Conservation (phyloP, 2,329 filamentous ascomycete genomes). For the Xylariaceae sp. region DNA sequence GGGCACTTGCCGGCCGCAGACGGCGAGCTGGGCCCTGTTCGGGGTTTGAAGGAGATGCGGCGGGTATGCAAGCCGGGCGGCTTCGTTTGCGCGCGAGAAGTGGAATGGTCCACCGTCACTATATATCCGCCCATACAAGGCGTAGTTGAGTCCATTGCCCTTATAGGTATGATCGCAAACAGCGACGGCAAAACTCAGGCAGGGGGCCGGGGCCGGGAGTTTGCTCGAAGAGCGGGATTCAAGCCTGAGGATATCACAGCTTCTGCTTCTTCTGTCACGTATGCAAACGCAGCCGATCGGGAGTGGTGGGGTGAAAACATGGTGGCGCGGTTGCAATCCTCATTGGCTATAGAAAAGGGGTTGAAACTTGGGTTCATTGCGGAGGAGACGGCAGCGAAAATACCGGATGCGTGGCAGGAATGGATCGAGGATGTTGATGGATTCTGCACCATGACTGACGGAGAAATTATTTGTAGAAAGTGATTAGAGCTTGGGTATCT, state of each 20-base stretch:
- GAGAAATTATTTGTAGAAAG: conserved; percentile 15
- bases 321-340: conserved; percentile 12
- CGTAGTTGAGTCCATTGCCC: neutral
- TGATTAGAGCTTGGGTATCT: neutral
- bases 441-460: conserved; percentile 12
- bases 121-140: conserved; percentile 13
- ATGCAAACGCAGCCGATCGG: conserved; percentile 7
- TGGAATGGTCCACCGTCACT: conserved; percentile 10
- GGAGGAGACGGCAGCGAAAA: conserved; percentile 8
- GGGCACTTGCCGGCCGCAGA: conserved; percentile 7
- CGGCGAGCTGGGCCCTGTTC: conserved; percentile 9
- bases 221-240: conserved; percentile 21
- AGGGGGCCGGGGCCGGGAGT: conserved; percentile 14
- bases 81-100: conserved; percentile 18
- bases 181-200: conserved; percentile 7
- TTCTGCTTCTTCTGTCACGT: conserved; percentile 11
- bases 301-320: conserved; percentile 15
- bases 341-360: conserved; percentile 1
- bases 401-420: conserved; percentile 12
- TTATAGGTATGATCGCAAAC: conserved; percentile 5
- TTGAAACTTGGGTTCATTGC: conserved; percentile 15
- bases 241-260: conserved; percentile 6
- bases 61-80: conserved; percentile 21
- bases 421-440: conserved; percentile 13
- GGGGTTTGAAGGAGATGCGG: conserved; percentile 19